Evolutionary conservation across 768 basidiomycete genomes (phyloP).

Genomic region (Podaxis sp.): DNA sequence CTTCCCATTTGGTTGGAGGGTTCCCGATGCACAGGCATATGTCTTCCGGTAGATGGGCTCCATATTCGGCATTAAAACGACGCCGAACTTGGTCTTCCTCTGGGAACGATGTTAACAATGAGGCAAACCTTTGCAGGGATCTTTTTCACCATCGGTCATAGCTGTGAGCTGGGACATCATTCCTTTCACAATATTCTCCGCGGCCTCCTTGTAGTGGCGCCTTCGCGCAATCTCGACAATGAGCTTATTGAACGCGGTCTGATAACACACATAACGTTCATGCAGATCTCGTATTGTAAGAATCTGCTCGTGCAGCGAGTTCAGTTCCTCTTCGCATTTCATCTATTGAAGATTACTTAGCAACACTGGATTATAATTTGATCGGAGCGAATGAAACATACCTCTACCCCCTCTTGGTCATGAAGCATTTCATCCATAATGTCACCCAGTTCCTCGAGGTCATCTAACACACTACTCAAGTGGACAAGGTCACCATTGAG

Average conservation of each 20-base stretch:
- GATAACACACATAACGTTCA: conserved; percentile 63
- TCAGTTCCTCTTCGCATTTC: conserved; percentile 50
- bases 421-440: conserved; percentile 78
- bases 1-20: conserved; percentile 68
- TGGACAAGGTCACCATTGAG: conserved; percentile 45
- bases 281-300: conserved; percentile 60
- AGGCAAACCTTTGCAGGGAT: background rate
- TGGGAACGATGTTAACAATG: conserved; percentile 23
- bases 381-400: conserved; percentile 21
- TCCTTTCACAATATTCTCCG: conserved; percentile 57
- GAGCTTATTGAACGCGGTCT: conserved; percentile 68
- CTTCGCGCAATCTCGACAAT: conserved; percentile 71
- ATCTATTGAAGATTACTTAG: conserved; percentile 26
- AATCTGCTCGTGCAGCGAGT: conserved; percentile 56
- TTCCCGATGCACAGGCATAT: conserved; percentile 76
- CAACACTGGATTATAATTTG: background rate
- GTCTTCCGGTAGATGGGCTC: conserved; percentile 71
- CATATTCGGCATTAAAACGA: conserved; percentile 71
- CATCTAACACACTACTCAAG: conserved; percentile 47
- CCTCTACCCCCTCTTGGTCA: conserved; percentile 67
- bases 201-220: conserved; percentile 58
- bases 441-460: conserved; percentile 73
- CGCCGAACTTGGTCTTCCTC: conserved; percentile 65
- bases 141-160: conserved; percentile 59
- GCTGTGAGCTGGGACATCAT: conserved; percentile 63